Conservation (phyloP, 495 filamentous ascomycete species). For the Pyrenula massariospora region DNA sequence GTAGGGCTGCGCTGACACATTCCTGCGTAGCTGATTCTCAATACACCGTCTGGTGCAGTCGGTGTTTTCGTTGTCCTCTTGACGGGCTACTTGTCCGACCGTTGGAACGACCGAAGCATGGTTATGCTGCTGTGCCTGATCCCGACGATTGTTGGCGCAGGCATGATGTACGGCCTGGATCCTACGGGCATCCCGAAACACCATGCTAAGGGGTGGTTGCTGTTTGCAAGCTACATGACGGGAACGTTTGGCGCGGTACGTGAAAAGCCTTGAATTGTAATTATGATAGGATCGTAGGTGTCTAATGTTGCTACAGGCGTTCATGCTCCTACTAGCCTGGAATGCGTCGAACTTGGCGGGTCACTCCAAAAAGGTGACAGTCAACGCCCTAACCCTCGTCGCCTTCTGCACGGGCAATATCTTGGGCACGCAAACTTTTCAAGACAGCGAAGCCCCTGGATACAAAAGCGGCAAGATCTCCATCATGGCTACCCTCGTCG, state of each 20-base stretch:
- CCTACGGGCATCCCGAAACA: constrained; percentile 5
- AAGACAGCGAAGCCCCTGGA: constrained; percentile 41
- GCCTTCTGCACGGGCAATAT: constrained; percentile 55
- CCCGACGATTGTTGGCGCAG: constrained; percentile 20
- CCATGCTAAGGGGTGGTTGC: constrained; percentile 14
- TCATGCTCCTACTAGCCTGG: constrained; percentile 19
- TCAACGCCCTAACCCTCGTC: constrained; percentile 41
- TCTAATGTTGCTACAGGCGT: constrained; percentile 8
- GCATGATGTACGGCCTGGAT: constrained; percentile 24
- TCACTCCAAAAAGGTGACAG: constrained; percentile 39
- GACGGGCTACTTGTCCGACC: constrained; percentile 16
- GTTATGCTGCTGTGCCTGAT: constrained; percentile 19
- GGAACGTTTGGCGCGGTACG: constrained; percentile 5
- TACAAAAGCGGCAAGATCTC: constrained; percentile 53
- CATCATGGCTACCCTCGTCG: constrained; percentile 36
- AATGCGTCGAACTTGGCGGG: constrained; percentile 26
- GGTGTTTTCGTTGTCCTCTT: constrained; percentile 15
- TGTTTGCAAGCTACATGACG: constrained; percentile 20
- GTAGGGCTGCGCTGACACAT: neutral
- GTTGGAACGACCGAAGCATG: constrained; percentile 15
- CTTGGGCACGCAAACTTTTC: constrained; percentile 58
- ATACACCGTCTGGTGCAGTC: constrained; percentile 11
- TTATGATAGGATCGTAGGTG: constrained; percentile 9
- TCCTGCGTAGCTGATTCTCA: neutral
- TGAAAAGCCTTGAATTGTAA: no score